Percentiles rank a stretch among this genome's conserved stretches.
Evolutionary conservation across 495 filamentous ascomycete species (phyloP).

Genomic region (Penicillium atrosanguineum): DNA sequence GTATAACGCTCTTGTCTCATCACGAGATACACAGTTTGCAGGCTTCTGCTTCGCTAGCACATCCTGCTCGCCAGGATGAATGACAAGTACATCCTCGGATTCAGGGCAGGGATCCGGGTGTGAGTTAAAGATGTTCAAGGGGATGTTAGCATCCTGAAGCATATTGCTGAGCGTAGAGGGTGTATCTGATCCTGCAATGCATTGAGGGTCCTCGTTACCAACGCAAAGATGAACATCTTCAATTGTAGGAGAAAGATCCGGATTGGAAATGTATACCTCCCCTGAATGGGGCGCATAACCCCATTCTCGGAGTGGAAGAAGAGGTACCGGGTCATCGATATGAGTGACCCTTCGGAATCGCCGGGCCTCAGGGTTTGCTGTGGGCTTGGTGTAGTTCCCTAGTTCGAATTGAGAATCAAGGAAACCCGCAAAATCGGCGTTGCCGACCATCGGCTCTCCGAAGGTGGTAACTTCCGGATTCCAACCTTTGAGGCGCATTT

Average conservation of each 20-base stretch:
- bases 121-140: constrained; percentile 4
- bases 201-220: constrained; percentile 67
- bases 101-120: not conserved
- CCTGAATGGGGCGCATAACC: constrained; percentile 81
- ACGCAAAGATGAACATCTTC: constrained; percentile 68
- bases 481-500: constrained; percentile 67
- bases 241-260: constrained; percentile 60
- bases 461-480: constrained; percentile 81
- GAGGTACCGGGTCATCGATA: constrained; percentile 79
- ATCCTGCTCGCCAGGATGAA: constrained; percentile 3
- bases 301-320: constrained; percentile 83
- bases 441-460: constrained; percentile 86
- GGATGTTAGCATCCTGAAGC: constrained; percentile 11
- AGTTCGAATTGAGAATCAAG: constrained; percentile 65
- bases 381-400: constrained; percentile 12
- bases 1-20: constrained; percentile 19
- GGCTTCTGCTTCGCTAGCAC: constrained; percentile 3
- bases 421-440: constrained; percentile 64
- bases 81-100: not conserved
- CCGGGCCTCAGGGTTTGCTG: constrained; percentile 14
- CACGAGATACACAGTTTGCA: constrained; percentile 8
- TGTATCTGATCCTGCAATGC: constrained; percentile 56
- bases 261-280: constrained; percentile 80
- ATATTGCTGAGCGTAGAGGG: constrained; percentile 5
- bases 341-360: constrained; percentile 83